Base-by-base conservation (phyloP, 2,329 filamentous ascomycete species). In the Rutstroemia sp. region DNA sequence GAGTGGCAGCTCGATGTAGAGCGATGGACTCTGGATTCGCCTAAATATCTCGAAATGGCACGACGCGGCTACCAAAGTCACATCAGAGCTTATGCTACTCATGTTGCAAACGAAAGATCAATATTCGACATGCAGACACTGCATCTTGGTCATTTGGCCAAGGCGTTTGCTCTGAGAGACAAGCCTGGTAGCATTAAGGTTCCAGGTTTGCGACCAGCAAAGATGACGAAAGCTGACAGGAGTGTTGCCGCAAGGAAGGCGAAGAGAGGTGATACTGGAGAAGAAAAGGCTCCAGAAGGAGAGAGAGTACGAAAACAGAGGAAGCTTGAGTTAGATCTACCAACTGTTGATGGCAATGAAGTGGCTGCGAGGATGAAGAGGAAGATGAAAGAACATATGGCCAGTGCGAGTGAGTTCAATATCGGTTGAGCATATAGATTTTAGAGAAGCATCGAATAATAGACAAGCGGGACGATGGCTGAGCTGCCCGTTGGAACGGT, bases 51-150 rank as follows among this genome's bases (percentile, higher is more conserved):
- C 4, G 90, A 95, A 65, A 80, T 91, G 65, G 92, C 88, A 0
- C 82, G 90, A 19, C 84, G 89, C 63, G 94, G 87, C 0, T 99
- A 89, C 75, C 90, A 95, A 68, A 94, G 89, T 51, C 92, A 97
- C 67, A 86, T 99, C 54, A 81, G 94, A 54, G 94, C 94, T 0
- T 99, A 99, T 70, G 91, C 94, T 2, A 99, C 94, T 0, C 94
- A 99, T 71, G 82, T 92, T 27, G 86, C 88, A 30, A 85, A 86
- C 45, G 94, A 99, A 74, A 81, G 94, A 52, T 76, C 77, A 52
- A 92, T 88, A 69, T 99, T 99, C 70, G 89, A 97, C 70, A 95
- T 96, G 72, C 91, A 89, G 58, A 83, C 89, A 66, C 75, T 99
- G 48, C 94, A 99, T 70, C 75, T 97, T 7, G 94, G 94, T 3